Evolutionary conservation across 345 rosid genomes (phyloP).

Genomic region (Eucalyptus microcorys): DNA sequence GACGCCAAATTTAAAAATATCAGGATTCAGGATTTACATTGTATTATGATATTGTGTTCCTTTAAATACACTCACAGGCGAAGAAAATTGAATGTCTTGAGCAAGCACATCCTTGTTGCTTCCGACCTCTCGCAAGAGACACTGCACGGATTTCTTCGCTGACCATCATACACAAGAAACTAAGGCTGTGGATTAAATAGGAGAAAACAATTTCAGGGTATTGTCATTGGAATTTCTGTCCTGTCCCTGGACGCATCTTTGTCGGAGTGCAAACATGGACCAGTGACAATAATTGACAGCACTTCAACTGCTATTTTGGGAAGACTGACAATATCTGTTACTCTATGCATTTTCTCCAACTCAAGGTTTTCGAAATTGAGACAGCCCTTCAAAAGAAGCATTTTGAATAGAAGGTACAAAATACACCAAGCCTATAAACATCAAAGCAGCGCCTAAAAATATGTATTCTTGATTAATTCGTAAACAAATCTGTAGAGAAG

Average conservation of each 20-base stretch:
- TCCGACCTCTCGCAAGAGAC: neutral
- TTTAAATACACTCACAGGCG: neutral
- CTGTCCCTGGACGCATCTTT: neutral
- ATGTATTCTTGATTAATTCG: neutral
- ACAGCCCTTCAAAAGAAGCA: neutral
- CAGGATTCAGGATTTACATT: neutral
- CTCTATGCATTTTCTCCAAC: neutral
- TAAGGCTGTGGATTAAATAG: neutral
- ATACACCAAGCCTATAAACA: neutral
- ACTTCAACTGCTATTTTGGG: neutral
- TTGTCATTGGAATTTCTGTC: neutral
- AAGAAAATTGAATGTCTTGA: neutral
- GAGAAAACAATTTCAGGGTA: neutral
- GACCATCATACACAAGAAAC: neutral
- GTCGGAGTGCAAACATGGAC: neutral
- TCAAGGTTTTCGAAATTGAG: neutral
- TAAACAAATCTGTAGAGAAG: neutral
- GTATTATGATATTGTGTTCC: neutral
- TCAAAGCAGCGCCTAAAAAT: neutral
- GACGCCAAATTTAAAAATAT: neutral
- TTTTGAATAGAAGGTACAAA: neutral
- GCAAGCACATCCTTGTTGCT: neutral
- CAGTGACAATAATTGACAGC: neutral
- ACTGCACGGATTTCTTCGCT: neutral
- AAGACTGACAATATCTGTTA: neutral